These are phyloP conservation scores for Chaetomium globosum DNA, from an alignment of 2,329 filamentous ascomycete species.

Conservation along the genomic window DNA sequence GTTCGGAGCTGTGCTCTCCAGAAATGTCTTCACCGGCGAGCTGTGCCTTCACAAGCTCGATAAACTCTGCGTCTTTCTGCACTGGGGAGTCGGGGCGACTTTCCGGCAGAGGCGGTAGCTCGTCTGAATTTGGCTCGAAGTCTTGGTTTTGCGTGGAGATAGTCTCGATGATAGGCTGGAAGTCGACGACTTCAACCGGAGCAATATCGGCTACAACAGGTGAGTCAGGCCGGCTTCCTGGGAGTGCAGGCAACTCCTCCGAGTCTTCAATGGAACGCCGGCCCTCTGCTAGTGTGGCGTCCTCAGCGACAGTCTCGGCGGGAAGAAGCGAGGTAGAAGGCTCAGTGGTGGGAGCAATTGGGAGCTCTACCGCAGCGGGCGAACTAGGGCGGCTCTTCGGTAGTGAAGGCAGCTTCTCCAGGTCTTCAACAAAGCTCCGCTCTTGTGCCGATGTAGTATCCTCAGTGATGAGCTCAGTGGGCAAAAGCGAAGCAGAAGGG, in stretches of 20 bases:
- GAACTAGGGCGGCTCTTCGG: slow-evolving; percentile 17
- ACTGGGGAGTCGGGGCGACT: slow-evolving; percentile 3
- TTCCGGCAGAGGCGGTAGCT: background rate
- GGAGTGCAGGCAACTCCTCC: slow-evolving; percentile 8
- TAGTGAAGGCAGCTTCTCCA: slow-evolving; percentile 5
- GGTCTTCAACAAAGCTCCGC: background rate
- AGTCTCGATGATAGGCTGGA: background rate
- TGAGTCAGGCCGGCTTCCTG: slow-evolving; percentile 17
- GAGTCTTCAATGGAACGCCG: background rate
- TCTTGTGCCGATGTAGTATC: no score
- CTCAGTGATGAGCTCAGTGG: background rate
- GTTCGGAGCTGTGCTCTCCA: background rate
- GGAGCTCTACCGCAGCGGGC: background rate
- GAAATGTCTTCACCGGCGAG: background rate
- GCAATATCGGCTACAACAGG: background rate
- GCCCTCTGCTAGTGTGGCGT: background rate
- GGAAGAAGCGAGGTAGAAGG: background rate
- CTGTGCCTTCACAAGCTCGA: background rate
- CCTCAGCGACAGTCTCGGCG: background rate
- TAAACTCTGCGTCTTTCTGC: background rate
- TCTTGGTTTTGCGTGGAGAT: background rate
- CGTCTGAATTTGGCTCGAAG: background rate
- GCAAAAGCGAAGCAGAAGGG: no score
- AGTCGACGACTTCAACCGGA: background rate
- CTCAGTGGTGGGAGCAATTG: background rate